Evolutionary conservation across 2,329 filamentous ascomycete species (phyloP).

Genomic region (Fusarium irregulare): DNA sequence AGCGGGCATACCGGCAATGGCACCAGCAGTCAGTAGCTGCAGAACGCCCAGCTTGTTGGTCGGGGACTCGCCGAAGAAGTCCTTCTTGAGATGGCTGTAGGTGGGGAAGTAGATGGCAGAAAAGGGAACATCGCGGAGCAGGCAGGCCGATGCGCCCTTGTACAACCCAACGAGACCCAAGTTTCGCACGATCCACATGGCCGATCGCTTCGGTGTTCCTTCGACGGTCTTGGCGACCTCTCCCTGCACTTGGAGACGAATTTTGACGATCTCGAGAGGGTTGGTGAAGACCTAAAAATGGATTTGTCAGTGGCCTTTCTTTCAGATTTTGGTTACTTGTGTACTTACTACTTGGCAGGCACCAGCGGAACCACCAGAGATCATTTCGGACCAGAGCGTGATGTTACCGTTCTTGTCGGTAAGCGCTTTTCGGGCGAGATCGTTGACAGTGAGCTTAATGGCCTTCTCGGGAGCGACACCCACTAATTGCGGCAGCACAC

Average conservation of each 20-base stretch:
- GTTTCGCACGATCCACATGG: slow-evolving; percentile 98
- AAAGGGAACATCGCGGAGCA: slow-evolving; percentile 96
- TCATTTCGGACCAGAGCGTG: slow-evolving; percentile 74
- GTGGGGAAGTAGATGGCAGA: slow-evolving; percentile 99
- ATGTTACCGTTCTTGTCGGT: slow-evolving; percentile 83
- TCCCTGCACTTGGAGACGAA: slow-evolving; percentile 95
- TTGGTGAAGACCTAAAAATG: slow-evolving; percentile 86
- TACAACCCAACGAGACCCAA: slow-evolving; percentile 94
- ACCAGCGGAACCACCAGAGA: slow-evolving; percentile 90
- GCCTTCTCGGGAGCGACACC: slow-evolving; percentile 99
- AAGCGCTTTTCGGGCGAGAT: slow-evolving; percentile 82
- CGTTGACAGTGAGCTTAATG: slow-evolving; percentile 98
- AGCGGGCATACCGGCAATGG: slow-evolving; percentile 91
- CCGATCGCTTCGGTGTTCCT: slow-evolving; percentile 85
- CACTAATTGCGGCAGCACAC: slow-evolving; percentile 92
- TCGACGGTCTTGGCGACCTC: slow-evolving; percentile 91
- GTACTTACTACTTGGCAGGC: slow-evolving; percentile 90
- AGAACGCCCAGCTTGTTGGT: slow-evolving; percentile 90
- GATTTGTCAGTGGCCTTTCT: slow-evolving; percentile 10
- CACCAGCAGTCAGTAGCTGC: slow-evolving; percentile 92
- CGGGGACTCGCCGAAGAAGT: slow-evolving; percentile 89
- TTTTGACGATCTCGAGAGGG: slow-evolving; percentile 98
- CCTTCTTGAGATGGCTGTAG: slow-evolving; percentile 93
- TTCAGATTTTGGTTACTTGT: background rate
- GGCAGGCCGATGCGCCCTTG: slow-evolving; percentile 94